Conservation (phyloP, 345 rosid genomes). For the Eucalyptus virginea region DNA sequence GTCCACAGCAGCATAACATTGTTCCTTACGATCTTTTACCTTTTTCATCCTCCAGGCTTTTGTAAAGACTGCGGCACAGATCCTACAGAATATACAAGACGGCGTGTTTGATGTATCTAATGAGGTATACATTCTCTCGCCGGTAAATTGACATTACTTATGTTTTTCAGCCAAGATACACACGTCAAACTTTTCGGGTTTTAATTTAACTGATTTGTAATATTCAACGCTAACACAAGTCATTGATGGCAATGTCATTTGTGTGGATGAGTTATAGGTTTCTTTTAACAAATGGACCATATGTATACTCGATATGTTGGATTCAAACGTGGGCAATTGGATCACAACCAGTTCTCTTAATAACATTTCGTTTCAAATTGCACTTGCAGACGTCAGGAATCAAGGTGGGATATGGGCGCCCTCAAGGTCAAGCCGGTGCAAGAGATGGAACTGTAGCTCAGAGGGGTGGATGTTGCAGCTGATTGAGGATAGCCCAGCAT, state of each 20-base stretch:
- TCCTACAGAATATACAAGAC: slow-evolving; percentile 84
- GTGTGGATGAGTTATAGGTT: background rate
- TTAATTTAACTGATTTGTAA: background rate
- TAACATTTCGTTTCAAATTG: background rate
- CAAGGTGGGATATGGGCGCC: slow-evolving; percentile 77
- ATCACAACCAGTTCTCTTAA: background rate
- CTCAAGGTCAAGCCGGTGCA: slow-evolving; percentile 58
- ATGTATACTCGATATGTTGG: background rate
- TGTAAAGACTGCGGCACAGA: slow-evolving; percentile 79
- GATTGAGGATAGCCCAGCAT: background rate
- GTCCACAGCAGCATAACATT: background rate
- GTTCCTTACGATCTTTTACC: background rate
- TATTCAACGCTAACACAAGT: background rate
- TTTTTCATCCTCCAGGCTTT: slow-evolving; percentile 50
- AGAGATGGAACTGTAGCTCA: slow-evolving; percentile 76
- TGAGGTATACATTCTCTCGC: slow-evolving; percentile 31
- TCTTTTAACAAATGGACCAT: background rate
- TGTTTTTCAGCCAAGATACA: background rate
- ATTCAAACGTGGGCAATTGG: background rate
- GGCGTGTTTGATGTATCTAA: slow-evolving; percentile 81
- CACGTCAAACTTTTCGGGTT: background rate
- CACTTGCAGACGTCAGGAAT: slow-evolving; percentile 76
- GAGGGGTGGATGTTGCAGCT: slow-evolving; percentile 74
- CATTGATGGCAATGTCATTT: background rate
- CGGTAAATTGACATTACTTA: background rate